Conservation (phyloP, 2,329 filamentous ascomycete genomes). For the Setomelanomma holmii region DNA sequence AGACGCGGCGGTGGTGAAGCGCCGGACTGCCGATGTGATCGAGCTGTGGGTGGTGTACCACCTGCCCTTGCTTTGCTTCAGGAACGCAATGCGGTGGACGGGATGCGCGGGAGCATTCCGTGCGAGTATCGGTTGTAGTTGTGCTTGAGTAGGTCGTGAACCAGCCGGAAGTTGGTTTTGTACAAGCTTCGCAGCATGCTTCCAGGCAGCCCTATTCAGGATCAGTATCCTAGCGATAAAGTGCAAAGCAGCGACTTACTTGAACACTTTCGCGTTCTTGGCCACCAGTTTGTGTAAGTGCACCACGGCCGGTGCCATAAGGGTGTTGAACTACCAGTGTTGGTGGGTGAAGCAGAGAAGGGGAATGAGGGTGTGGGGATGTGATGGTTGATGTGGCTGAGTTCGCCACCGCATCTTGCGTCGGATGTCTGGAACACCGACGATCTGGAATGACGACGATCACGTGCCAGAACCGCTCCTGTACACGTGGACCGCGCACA, state of each 20-base stretch:
- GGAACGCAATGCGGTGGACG: conserved; percentile 66
- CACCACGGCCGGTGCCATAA: conserved; percentile 49
- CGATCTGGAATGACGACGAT: conserved; percentile 21
- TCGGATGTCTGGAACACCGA: conserved; percentile 15
- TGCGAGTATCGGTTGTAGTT: conserved; percentile 67
- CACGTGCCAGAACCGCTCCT: conserved; percentile 8
- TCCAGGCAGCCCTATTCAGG: conserved; percentile 54
- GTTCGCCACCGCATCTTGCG: conserved; percentile 23
- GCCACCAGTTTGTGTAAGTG: conserved; percentile 50
- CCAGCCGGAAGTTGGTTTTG: conserved; percentile 54
- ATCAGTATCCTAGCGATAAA: conserved; percentile 18
- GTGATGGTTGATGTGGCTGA: conserved; percentile 26
- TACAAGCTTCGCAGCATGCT: conserved; percentile 55
- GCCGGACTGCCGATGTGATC: conserved; percentile 54
- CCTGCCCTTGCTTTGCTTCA: conserved; percentile 69
- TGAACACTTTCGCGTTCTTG: conserved; percentile 51
- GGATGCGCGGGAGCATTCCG: conserved; percentile 65
- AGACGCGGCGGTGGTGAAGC: conserved; percentile 59
- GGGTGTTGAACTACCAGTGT: conserved; percentile 28
- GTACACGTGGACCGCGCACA: background rate
- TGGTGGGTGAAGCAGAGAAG: conserved; percentile 15
- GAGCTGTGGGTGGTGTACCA: conserved; percentile 66
- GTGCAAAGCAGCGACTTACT: conserved; percentile 34
- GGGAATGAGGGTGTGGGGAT: conserved; percentile 24
- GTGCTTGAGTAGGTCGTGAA: conserved; percentile 52